Evolutionary conservation across 495 filamentous ascomycete genomes (phyloP).

Genomic region (Neurospora africana): DNA sequence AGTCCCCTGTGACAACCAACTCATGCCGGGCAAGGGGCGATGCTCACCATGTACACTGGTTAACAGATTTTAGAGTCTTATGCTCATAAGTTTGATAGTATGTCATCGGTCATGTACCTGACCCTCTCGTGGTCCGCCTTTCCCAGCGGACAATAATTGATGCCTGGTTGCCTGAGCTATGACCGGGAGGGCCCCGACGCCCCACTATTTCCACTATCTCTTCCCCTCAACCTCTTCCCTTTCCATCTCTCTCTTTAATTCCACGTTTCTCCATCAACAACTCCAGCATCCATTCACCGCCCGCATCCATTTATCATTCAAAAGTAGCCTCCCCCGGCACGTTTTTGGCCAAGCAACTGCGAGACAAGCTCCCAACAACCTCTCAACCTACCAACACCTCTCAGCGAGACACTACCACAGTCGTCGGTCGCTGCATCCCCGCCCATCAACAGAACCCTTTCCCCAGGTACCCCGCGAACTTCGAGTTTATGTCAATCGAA

Average conservation of each 20-base stretch:
- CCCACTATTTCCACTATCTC: constrained; percentile 18
- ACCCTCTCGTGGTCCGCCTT: not conserved
- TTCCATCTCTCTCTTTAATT: constrained; percentile 14
- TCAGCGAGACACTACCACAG: constrained; percentile 27
- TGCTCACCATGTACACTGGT: not conserved
- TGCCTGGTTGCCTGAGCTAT: constrained; percentile 20
- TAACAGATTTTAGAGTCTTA: not conserved
- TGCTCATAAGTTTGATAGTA: not conserved
- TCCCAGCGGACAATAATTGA: constrained; percentile 1
- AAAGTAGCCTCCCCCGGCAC: not conserved
- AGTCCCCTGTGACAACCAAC: not conserved
- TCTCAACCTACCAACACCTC: constrained; percentile 1
- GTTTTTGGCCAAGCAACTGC: not conserved
- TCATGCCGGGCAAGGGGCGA: not conserved
- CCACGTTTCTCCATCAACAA: constrained; percentile 15
- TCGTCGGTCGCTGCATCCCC: constrained; percentile 36
- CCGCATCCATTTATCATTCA: constrained; percentile 10
- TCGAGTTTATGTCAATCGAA: constrained; percentile 99
- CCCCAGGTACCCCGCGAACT: constrained; percentile 40
- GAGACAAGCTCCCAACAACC: constrained; percentile 3
- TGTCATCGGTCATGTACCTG: not conserved
- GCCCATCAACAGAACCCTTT: constrained; percentile 27
- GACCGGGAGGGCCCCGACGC: constrained; percentile 1
- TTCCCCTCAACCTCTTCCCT: constrained; percentile 14
- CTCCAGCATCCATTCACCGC: constrained; percentile 10